These are phyloP conservation scores for Trametes hirsuta DNA, from an alignment of 1,284 basidiomycete genomes.

Conservation along the genomic window DNA sequence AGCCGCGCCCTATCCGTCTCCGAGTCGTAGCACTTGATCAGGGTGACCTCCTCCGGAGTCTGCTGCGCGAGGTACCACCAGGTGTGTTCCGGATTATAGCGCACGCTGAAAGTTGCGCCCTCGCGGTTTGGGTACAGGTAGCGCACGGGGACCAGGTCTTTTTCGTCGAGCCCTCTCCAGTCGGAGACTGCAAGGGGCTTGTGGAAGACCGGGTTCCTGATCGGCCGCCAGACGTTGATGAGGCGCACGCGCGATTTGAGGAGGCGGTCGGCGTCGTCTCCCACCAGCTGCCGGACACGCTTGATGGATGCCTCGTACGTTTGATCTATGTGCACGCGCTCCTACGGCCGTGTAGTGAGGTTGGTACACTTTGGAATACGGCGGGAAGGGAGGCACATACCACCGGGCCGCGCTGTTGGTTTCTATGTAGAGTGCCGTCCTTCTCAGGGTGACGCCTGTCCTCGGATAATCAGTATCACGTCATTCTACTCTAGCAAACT, in stretches of 20 bases:
- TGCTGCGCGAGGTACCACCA: slow-evolving; percentile 60
- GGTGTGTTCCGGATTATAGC: slow-evolving; percentile 51
- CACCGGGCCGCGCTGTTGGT: slow-evolving; percentile 19
- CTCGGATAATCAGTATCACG: neutral
- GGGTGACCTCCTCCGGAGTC: slow-evolving; percentile 47
- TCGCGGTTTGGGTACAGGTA: slow-evolving; percentile 36
- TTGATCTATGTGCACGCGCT: slow-evolving; percentile 58
- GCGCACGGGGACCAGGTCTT: slow-evolving; percentile 28
- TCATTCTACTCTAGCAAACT: too few relatives aligned
- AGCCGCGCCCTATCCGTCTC: slow-evolving; percentile 42
- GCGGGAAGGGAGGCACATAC: slow-evolving; percentile 1
- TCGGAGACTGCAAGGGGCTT: slow-evolving; percentile 54
- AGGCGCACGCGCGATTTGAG: slow-evolving; percentile 55
- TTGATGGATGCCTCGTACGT: slow-evolving; percentile 48
- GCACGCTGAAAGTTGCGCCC: slow-evolving; percentile 58
- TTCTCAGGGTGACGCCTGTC: slow-evolving; percentile 16
- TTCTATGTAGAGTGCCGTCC: slow-evolving; percentile 15
- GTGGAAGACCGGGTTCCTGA: slow-evolving; percentile 48
- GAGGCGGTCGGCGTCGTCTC: slow-evolving; percentile 45
- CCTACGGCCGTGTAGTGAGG: slow-evolving; percentile 13
- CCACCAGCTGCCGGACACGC: slow-evolving; percentile 54
- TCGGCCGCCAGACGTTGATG: slow-evolving; percentile 61
- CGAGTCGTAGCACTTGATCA: slow-evolving; percentile 54
- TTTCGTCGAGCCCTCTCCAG: slow-evolving; percentile 37
- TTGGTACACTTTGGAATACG: neutral